Evolutionary conservation across 2,329 filamentous ascomycete species (phyloP), one percentile per base, ranked within the genome.

Genomic region (Aspergillus ibericus): DNA sequence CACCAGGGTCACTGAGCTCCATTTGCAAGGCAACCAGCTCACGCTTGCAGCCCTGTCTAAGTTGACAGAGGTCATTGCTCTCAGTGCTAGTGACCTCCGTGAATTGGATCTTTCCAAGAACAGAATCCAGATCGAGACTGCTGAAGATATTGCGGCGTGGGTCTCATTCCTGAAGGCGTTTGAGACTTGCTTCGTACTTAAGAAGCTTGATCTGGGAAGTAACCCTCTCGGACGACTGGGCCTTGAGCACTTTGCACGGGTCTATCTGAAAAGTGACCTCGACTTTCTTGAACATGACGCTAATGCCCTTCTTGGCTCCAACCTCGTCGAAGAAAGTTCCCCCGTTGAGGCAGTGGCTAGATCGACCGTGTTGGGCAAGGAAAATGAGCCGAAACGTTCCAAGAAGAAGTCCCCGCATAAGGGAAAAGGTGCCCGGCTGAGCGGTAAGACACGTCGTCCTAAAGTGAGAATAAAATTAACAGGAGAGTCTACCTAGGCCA

Each of bases 91-190:
- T n/a, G 78, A 81, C 38, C 66, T 83, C 15, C 75, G 75, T 59
- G 77, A 79, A 25, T 67, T 83, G 18, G 77, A 82, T 60, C 64
- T 83, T 7, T 78, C 80, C 8, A 62, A 73, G 20, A 83, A 83
- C 63, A 60, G 71, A 0, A 78, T 83, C 59, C 65, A 61, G 10
- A 72, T 83, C 22, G 61, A 58, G 5, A 74, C 64, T 9, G 63
- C 70, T 8, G 65, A 73, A 18, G 69, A 81, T 36, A 73, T 75
- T 34, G 50, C 58, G 4, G 66, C 75, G 8, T 83, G 80, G 80
- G 69, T 76, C 53, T 51, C 47, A 1, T 83, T 83, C 56, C 65
- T 82, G 13, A 56, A 67, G 5, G 73, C 79, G 0, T 81, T 82
- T 66, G 63, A 67, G 4, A 53, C 68, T 18, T 82, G 80, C 64